Evolutionary conservation across 257 asterid genomes (phyloP), one percentile per base, ranked within the genome.

Genomic region (Scutellaria galericulata): DNA sequence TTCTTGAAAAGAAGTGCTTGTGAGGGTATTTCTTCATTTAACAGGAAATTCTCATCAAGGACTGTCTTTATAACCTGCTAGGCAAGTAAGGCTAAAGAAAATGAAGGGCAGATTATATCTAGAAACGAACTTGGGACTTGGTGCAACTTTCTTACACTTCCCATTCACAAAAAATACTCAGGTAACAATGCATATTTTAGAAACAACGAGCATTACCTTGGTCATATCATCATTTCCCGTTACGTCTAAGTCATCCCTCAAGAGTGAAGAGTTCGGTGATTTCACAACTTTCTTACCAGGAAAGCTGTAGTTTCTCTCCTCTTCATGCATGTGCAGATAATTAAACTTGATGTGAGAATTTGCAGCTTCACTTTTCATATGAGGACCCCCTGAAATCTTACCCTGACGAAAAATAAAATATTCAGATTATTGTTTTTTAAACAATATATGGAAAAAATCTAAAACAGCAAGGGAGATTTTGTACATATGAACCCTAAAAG

Each of bases 11-110:
- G 81, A 66, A 77, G 86, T 72, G 95, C 85, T 70, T 85, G 90
- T 24, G 93, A 70, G 31, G 83, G 85, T 83, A 84, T 83, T 63
- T 81, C 89, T 77, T 86, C 92, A 64, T 82, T 78, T 41, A 51
- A 66, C 50, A 54, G 77, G 67, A 90, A 89, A 80, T 92, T 90
- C 80, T 90, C 92, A 66, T 87, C 86, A 24, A 95, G 98, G 66
- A 90, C 89, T 73, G 78, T 87, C 86, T 80, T 82, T 71, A 92
- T 92, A 70, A 87, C 93, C 99, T 95, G 81, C 75, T 75, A 80
- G 74, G 81, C 75, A 77, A 80, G 74, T 52, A 73, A 70, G 60
- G 66, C 22, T 61, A 75, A 64, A 54, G 31, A 27, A 55, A 44
- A 67, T 50, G 46, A 52, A 51, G 24, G 75, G 37, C 35, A 64